phyloP scores from a whole-genome alignment of 2,329 filamentous ascomycete genomes.

The Fusarium ramigenum region DNA sequence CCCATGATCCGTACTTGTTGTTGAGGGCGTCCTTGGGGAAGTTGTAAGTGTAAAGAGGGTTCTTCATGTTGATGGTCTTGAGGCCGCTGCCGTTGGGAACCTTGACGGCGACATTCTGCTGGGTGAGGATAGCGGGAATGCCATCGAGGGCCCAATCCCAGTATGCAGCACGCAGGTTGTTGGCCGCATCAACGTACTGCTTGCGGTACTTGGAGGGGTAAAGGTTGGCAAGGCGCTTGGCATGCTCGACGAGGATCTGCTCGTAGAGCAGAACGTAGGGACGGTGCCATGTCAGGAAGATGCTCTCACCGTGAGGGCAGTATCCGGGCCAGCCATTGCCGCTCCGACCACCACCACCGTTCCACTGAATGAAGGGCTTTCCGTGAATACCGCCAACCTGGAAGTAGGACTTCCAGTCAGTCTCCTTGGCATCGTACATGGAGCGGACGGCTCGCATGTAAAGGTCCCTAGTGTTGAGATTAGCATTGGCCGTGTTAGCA shows the following conservation, averaged over 20 bases:
- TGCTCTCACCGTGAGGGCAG: slow-evolving; percentile 59
- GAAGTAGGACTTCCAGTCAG: slow-evolving; percentile 60
- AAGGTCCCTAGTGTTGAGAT: slow-evolving; percentile 54
- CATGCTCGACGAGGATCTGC: slow-evolving; percentile 62
- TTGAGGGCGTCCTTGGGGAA: slow-evolving; percentile 55
- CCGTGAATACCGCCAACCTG: slow-evolving; percentile 60
- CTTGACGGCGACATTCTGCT: slow-evolving; percentile 51
- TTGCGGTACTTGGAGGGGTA: slow-evolving; percentile 51
- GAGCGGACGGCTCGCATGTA: slow-evolving; percentile 57
- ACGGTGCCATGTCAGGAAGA: slow-evolving; percentile 65
- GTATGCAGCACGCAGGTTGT: slow-evolving; percentile 58
- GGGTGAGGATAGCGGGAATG: slow-evolving; percentile 55
- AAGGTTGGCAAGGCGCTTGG: slow-evolving; percentile 55
- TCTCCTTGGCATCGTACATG: slow-evolving; percentile 53
- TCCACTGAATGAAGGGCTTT: slow-evolving; percentile 55
- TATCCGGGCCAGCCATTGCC: slow-evolving; percentile 51
- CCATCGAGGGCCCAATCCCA: slow-evolving; percentile 63
- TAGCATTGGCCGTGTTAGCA: not conserved
- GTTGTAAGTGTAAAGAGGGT: slow-evolving; percentile 62
- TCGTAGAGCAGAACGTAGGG: slow-evolving; percentile 65
- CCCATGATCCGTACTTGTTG: slow-evolving; percentile 51
- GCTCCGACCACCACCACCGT: slow-evolving; percentile 48
- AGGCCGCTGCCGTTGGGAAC: slow-evolving; percentile 50
- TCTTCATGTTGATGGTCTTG: slow-evolving; percentile 51
- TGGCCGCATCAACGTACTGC: slow-evolving; percentile 56